A percentile compares a stretch with the other conserved stretches of the same genome.
Conservation (phyloP, 345 rosid species). For the Eucalyptus guilfoylei region DNA sequence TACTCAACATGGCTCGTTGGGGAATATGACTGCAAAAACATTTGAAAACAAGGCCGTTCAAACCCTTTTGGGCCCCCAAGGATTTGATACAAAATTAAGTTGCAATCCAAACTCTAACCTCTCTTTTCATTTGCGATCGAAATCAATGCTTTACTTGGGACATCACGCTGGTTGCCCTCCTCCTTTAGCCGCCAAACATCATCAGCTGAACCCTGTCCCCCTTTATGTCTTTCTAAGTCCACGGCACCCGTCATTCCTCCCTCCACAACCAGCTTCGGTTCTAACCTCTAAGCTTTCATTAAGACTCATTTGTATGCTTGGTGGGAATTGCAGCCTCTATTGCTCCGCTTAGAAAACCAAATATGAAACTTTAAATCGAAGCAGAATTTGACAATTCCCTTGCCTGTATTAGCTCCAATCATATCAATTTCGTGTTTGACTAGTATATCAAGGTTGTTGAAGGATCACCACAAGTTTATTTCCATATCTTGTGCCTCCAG, state of each 20-base stretch:
- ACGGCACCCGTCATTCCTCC: neutral
- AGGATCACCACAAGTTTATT: neutral
- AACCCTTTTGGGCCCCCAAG: neutral
- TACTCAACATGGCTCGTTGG: neutral
- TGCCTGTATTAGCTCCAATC: neutral
- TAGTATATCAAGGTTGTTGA: neutral
- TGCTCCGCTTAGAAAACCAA: neutral
- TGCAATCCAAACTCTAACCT: neutral
- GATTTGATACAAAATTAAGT: neutral
- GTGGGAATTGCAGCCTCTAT: neutral
- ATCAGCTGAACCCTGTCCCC: constrained; percentile 4
- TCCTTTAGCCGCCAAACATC: constrained; percentile 9
- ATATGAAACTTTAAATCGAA: neutral
- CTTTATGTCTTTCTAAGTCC: neutral
- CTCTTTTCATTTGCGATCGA: neutral
- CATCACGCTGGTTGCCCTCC: neutral
- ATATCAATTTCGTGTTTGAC: neutral
- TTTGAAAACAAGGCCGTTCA: neutral
- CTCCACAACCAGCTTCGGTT: neutral
- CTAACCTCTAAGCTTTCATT: neutral
- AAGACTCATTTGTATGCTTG: neutral
- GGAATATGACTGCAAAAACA: neutral
- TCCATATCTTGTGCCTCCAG: neutral
- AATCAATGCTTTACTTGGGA: neutral
- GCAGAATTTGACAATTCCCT: neutral